Base-by-base conservation (phyloP, 495 filamentous ascomycete genomes). In the Lasiosphaeriaceae sp. region DNA sequence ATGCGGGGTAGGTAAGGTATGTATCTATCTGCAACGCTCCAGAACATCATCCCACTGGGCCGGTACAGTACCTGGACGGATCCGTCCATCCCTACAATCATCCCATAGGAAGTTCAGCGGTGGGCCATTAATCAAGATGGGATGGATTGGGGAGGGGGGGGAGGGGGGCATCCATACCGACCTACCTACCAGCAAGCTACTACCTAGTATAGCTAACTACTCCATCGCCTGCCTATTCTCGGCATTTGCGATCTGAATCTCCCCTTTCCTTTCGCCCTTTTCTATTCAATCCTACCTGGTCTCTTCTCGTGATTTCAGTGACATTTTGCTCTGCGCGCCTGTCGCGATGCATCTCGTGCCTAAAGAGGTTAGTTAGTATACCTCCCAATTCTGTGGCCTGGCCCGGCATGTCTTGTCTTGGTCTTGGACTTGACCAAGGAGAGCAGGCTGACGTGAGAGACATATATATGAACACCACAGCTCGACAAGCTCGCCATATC, bases 401-500 rank as follows among this genome's bases (percentile, higher is more conserved):
- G 5, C 14, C 39, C 16, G 9, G 14, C 39, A 5, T 43, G 39
- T 43, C 39, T 43, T 5, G 39, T 43, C 39, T n/a, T 43, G 39
- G 12, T 2, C 3, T 17, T 16, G 39, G 39, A 17, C 4, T 14
- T 11, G 5, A 43, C 14, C 9, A 17, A 16, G 16, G 39, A 12
- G 14, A 6, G 39, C n/a, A 12, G 5, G 12, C 39, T 43, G 14
- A 43, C 19, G 2, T 17, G 56, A 20, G 44, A 11, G 14, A 46
- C 21, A 3, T 44, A 9, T 17, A 21, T 7, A 9, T 19, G 9
- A 11, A 47, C 41, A 43, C 59, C 49, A 50, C 61, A 97, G 95
- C 77, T 97, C 62, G 94, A 98, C 79, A 98, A 98, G 83, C 90
- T 98, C 74, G 80, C 85, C 64, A 93, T 95, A 69, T 92, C 92